Base-by-base conservation (phyloP, 2,329 filamentous ascomycete genomes). In the Emergomyces orientalis region DNA sequence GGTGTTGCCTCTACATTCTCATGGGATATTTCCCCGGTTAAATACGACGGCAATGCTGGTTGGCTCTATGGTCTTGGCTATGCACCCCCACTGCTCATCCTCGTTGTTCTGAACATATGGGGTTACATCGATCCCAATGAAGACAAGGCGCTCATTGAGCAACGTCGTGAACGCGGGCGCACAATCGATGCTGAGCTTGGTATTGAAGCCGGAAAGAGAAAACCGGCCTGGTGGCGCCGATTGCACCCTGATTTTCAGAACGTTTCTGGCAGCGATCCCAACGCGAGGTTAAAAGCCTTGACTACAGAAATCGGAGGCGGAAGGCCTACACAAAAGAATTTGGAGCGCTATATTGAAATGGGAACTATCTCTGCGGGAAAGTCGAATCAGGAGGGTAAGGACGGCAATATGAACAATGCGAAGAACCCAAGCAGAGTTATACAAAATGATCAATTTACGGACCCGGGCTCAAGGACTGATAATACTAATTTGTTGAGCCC, bases 101-200 rank as follows among this genome's bases (percentile, higher is more conserved):
- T 75, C 7, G 34, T 76, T 43, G 62, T 79, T 22, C 72, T 79
- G 63, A 76, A 78, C 60, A 66, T 78, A 32, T 74, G 69, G 25
- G 88, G 87, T 14, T 85, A 83, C 68, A 65, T 81, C n/a, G 82
- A 84, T 37, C 81, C 84, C 25, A 91, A 91, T 67, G 88, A 91
- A 73, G 88, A 91, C 70, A 80, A 79, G 63, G 80, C 86, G 60
- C 79, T 91, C n/a, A 82, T 88, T 41, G 77, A 81, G 37, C 86
- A 88, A 72, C 81, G 88, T 59, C 80, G 82, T 3, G 73, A 78
- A 41, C 82, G 86, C 9, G 85, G 84, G 7, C 76, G 77, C 3
- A 74, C 77, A 30, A 73, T 82, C 22, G 85, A 90, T 70, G 79
- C 77, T 6, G 84, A 87, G 61, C 79, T 90, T 11, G 86, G 86